Evolutionary conservation across 164 flowering plant species (phyloP), one percentile per base, ranked within the genome.

Genomic region (Vitis labrusca): DNA sequence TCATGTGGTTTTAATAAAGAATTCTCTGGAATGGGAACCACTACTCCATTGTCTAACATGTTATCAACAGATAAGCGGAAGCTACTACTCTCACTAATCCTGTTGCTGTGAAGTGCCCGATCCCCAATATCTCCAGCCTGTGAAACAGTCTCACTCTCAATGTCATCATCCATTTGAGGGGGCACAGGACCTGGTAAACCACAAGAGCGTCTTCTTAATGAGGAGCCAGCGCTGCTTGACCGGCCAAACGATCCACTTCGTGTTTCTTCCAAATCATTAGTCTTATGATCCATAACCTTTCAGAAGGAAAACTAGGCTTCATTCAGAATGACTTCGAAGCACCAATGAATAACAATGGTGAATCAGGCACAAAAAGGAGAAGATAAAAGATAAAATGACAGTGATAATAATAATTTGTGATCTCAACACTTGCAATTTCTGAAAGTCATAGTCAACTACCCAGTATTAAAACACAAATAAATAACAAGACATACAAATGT

Each of bases 61-160:
- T 65, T 50, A 70, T 83, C 85, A 49, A 77, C 2, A 30, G 83
- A 82, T 8, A 78, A 81, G 29, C 66, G 65, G 7, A 61, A n/a
- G 37, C 81, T 82, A 16, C 79, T 70, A 73, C 82, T 76, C 13
- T 67, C 75, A 77, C 85, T 80, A 66, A 68, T 17, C 67, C 85
- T 79, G 13, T 64, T 80, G 77, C 88, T 88, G 56, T 59, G 72
- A 73, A 91, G 70, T 32, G 82, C 86, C 16, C 90, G 73, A 64
- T 88, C 97, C 47, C 97, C 97, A 55, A 83, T 85, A 76, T 91
- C 97, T 49, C 97, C 97, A 9, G 94, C 97, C 69, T 85, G 85
- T 11, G 97, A 89, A 63, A 84, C 88, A 63, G 56, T 64, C 74
- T 81, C 91, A 59, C 74, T 83, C 73, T 86, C 92, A 69, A 66